Evolutionary conservation across 345 rosid species (phyloP), one percentile per base, ranked within the genome.

Genomic region (Pseudoturritis turrita): DNA sequence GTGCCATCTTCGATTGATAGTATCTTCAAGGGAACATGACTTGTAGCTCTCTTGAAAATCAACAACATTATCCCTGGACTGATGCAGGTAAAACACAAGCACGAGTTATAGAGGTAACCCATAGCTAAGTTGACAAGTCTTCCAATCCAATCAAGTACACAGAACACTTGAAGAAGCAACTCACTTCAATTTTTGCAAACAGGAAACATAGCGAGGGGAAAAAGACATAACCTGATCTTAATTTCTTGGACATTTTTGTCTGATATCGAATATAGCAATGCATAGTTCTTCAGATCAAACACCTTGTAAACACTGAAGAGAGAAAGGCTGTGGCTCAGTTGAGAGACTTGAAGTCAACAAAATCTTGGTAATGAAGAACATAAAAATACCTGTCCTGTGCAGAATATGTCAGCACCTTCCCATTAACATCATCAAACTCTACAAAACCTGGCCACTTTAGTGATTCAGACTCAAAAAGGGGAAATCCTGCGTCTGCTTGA

Each of bases 381-480:
- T 51, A 67, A 56, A 26, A 33, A 2, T 77, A 92, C 97, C 88
- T 85, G 77, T 90, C 89, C 50, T 86, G 90, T 57, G 97, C 92
- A 70, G 97, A 90, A 77, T 86, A 85, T 0, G 95, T 88, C 50
- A 90, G 85, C 22, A 90, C 97, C 70, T 90, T 88, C 52, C 90
- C 95, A 77, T 88, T 90, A 44, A 88, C 97, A 83, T 90, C 95
- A 81, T 88, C 95, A 77, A 90, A 90, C 85, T 88, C 97, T 22
- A 88, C 95, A 77, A 88, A 90, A 60, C 97, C 95, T 56, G 97
- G 97, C 97, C 97, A 90, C 69, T 90, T 90, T 67, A 90, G 71
- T 10, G 97, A 88, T 69, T 88, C 95, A 0, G 92, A 88, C 41
- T 91, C 97, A 68, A 91, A 88, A 70, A 85, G 90, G 25, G 92